Conservation (phyloP, 495 filamentous ascomycete species). For the Ascodesmis nigricans region DNA sequence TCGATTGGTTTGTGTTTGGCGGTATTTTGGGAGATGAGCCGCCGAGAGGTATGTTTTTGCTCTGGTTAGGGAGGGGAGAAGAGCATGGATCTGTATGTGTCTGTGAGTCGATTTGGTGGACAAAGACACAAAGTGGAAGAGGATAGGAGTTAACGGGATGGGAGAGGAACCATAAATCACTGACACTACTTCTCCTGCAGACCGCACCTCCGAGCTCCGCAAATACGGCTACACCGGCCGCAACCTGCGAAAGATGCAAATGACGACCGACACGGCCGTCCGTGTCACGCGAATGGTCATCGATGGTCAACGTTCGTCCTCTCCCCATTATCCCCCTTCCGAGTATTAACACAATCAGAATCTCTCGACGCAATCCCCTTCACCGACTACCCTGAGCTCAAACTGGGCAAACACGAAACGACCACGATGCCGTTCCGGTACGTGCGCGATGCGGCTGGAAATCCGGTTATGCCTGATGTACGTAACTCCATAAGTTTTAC, state of each 20-base stretch:
- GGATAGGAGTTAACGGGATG: no score
- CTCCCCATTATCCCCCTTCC: neutral
- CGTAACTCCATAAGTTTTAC: constrained; percentile 14
- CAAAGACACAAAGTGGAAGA: no score
- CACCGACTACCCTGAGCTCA: constrained; percentile 68
- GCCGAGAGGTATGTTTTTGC: constrained; percentile 50
- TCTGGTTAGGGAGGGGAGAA: no score
- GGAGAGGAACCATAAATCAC: no score
- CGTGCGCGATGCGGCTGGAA: constrained; percentile 48
- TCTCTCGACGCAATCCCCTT: constrained; percentile 56
- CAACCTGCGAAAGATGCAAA: constrained; percentile 76
- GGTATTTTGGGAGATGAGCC: constrained; percentile 94
- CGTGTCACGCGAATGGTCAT: constrained; percentile 77
- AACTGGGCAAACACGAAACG: constrained; percentile 73
- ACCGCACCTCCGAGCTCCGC: constrained; percentile 78
- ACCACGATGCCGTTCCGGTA: constrained; percentile 97
- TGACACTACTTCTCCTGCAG: no score
- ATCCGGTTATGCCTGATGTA: constrained; percentile 79
- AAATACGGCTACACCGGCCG: constrained; percentile 81
- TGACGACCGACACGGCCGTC: constrained; percentile 96
- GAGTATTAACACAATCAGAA: constrained; percentile 22
- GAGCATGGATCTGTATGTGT: no score
- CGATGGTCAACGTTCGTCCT: constrained; percentile 46
- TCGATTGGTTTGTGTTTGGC: constrained; percentile 86
- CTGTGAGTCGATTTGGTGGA: no score